Evolutionary conservation across 1,284 basidiomycete species (phyloP).

Genomic region (Pisolithus thermaeus): DNA sequence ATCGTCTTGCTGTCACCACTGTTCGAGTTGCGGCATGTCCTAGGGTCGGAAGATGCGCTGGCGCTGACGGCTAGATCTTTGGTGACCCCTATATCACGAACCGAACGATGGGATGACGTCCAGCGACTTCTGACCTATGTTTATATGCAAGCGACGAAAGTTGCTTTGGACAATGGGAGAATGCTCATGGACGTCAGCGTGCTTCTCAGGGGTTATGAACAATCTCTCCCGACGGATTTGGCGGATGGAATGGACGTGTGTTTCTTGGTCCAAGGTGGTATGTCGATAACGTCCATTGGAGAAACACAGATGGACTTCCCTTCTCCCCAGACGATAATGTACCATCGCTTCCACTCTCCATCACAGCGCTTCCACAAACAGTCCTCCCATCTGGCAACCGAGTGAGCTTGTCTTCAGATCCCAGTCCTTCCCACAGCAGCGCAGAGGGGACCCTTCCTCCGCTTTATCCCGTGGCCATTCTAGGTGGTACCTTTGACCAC

Average conservation of each 20-base stretch:
- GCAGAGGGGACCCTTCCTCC: constrained; percentile 10
- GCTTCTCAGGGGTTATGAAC: constrained; percentile 46
- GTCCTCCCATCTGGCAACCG: constrained; percentile 30
- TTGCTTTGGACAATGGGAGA: constrained; percentile 59
- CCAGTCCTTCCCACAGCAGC: not conserved
- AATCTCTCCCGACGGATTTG: constrained; percentile 34
- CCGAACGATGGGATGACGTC: constrained; percentile 50
- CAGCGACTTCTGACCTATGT: constrained; percentile 66
- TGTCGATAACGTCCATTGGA: constrained; percentile 11
- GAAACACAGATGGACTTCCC: not conserved
- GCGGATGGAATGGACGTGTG: constrained; percentile 38
- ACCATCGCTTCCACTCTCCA: constrained; percentile 16
- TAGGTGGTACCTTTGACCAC: constrained; percentile 89
- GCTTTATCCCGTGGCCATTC: constrained; percentile 50
- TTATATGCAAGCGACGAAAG: constrained; percentile 68
- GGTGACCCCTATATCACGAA: constrained; percentile 39
- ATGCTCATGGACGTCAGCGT: constrained; percentile 68
- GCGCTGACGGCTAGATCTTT: not conserved
- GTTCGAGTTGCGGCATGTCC: constrained; percentile 35
- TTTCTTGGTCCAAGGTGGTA: constrained; percentile 48
- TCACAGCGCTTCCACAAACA: constrained; percentile 17
- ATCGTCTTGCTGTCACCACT: constrained; percentile 58
- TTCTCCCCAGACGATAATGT: constrained; percentile 7
- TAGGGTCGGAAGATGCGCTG: not conserved
- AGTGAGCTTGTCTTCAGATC: not conserved